Conservation (phyloP, 805 yeast genomes). For the Zygoascus biomembranicola region DNA sequence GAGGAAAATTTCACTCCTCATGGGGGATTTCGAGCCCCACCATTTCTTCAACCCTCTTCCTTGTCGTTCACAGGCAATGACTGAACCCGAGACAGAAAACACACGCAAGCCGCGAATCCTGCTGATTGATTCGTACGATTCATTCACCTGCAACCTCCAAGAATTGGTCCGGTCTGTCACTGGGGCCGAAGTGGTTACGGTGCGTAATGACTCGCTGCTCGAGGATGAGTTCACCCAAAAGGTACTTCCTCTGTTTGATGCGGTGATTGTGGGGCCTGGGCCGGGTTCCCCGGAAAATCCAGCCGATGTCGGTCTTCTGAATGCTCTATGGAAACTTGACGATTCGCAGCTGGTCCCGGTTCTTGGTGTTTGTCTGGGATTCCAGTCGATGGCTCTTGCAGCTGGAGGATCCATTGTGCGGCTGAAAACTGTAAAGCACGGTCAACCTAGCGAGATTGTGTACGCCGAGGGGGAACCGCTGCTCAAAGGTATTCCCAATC, state of each 20-base stretch:
- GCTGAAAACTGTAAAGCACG: constrained; percentile 64
- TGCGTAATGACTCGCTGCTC: constrained; percentile 53
- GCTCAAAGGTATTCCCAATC: constrained; percentile 34
- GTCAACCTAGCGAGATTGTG: constrained; percentile 59
- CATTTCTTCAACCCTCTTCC: neutral
- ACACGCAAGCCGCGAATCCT: constrained; percentile 32
- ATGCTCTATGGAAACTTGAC: constrained; percentile 40
- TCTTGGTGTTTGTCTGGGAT: constrained; percentile 89
- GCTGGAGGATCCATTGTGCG: constrained; percentile 50
- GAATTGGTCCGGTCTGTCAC: constrained; percentile 51
- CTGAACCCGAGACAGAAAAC: neutral
- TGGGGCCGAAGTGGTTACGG: constrained; percentile 41
- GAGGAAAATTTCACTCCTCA: neutral
- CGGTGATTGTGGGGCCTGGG: constrained; percentile 89
- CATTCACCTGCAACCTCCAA: constrained; percentile 79
- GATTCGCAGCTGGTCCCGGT: constrained; percentile 47
- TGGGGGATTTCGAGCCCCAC: neutral
- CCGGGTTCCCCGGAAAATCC: constrained; percentile 78
- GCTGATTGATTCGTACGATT: constrained; percentile 88
- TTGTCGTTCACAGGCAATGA: neutral
- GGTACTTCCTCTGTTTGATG: constrained; percentile 51
- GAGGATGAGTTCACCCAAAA: constrained; percentile 28
- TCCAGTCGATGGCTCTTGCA: constrained; percentile 67
- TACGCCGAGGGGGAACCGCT: constrained; percentile 19
- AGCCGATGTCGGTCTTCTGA: constrained; percentile 66